A percentile compares a stretch with the other conserved stretches of the same genome.
These are phyloP conservation scores for Scleromitrula shiraiana DNA, from an alignment of 2,329 filamentous ascomycete genomes.

Conservation along the genomic window DNA sequence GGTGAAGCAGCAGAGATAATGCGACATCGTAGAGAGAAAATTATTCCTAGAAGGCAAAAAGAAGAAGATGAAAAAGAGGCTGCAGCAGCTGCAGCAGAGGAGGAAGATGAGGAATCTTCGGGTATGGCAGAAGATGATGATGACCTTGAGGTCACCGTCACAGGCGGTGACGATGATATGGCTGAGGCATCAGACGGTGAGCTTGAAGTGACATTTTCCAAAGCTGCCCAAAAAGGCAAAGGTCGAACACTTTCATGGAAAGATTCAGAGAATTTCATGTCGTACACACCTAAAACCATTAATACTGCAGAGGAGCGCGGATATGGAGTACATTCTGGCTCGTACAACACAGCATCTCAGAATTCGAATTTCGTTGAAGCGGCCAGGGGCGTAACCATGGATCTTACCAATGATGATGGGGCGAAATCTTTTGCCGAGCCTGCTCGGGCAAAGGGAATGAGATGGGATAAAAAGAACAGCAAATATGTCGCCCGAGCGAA, in stretches of 20 bases:
- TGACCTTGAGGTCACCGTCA: slow-evolving; percentile 30
- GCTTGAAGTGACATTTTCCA: slow-evolving; percentile 63
- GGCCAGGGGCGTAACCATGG: slow-evolving; percentile 84
- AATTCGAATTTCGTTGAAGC: slow-evolving; percentile 75
- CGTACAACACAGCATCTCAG: slow-evolving; percentile 39
- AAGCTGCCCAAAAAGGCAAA: slow-evolving; percentile 43
- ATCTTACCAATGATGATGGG: slow-evolving; percentile 81
- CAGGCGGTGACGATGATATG: slow-evolving; percentile 37
- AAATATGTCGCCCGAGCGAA: slow-evolving; percentile 91
- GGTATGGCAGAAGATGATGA: slow-evolving; percentile 31
- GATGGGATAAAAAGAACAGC: slow-evolving; percentile 95
- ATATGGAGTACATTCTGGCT: slow-evolving; percentile 85
- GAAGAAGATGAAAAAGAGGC: slow-evolving; percentile 35
- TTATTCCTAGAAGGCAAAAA: slow-evolving; percentile 44
- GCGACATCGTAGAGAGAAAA: slow-evolving; percentile 62
- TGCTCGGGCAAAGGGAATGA: slow-evolving; percentile 63
- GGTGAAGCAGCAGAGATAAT: slow-evolving; percentile 67
- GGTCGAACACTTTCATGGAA: slow-evolving; percentile 60
- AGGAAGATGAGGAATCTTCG: slow-evolving; percentile 25
- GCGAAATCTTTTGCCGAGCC: slow-evolving; percentile 72
- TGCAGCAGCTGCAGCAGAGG: slow-evolving; percentile 20
- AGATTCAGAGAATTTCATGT: slow-evolving; percentile 92
- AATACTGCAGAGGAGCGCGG: slow-evolving; percentile 84
- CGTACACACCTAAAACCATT: slow-evolving; percentile 74
- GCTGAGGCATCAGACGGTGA: slow-evolving; percentile 53